phyloP scores from a whole-genome alignment of 2,329 filamentous ascomycete species.

The Fusarium anguioides region DNA sequence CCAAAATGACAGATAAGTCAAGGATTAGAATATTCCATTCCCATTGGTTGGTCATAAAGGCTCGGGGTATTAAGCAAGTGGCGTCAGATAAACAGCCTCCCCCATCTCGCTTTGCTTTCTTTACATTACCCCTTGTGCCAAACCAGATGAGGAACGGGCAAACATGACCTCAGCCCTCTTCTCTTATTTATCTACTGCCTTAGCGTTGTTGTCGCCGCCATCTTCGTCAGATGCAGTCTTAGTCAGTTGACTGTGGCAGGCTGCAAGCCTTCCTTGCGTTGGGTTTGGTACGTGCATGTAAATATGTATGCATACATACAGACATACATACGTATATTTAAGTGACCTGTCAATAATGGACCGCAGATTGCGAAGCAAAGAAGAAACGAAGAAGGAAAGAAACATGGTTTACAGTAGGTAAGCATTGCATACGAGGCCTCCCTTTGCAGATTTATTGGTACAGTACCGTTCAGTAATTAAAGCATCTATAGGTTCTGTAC shows the following conservation, averaged over 20 bases:
- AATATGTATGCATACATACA: constrained; percentile 23
- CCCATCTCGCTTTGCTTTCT: too few species aligned
- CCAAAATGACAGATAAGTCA: not conserved
- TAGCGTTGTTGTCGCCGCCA: constrained; percentile 41
- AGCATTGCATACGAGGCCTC: constrained; percentile 12
- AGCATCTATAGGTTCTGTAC: not conserved
- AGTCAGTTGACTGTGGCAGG: constrained; percentile 22
- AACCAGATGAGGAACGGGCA: constrained; percentile 1
- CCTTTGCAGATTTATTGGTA: not conserved
- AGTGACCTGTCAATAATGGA: constrained; percentile 25
- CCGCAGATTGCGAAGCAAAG: constrained; percentile 15
- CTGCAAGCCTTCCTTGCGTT: constrained; percentile 26
- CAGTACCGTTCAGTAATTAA: not conserved
- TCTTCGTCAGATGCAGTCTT: not conserved
- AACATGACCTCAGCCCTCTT: not conserved
- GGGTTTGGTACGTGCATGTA: too few species aligned
- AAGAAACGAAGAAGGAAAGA: constrained; percentile 1
- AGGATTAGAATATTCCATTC: not conserved
- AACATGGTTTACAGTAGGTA: constrained; percentile 10
- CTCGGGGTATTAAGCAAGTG: constrained; percentile 6
- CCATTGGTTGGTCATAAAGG: not conserved
- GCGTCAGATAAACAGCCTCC: constrained; percentile 4
- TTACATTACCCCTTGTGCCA: constrained; percentile 4
- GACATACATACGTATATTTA: constrained; percentile 16
- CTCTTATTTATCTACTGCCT: not conserved